Percentiles rank a stretch among this genome's conserved stretches.
These are phyloP conservation scores for Gymnopilus dilepis DNA, from an alignment of 768 basidiomycete genomes.

Conservation along the genomic window DNA sequence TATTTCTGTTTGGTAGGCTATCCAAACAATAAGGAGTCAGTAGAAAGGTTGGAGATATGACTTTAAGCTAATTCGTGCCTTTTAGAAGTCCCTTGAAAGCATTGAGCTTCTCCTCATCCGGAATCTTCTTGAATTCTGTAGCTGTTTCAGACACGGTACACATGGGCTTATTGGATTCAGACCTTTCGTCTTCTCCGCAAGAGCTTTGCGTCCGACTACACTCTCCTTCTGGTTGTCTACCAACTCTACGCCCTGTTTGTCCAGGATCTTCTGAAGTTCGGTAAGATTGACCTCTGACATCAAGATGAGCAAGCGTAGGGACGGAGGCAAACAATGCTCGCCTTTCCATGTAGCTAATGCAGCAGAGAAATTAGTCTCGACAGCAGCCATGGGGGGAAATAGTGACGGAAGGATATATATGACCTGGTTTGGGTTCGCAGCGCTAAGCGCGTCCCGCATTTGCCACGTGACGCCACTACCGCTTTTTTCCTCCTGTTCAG, in stretches of 20 bases:
- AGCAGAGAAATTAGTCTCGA: conserved; percentile 88
- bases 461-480: conserved; percentile 29
- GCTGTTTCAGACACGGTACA: neutral
- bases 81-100: conserved; percentile 92
- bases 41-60: neutral
- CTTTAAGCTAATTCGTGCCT: conserved; percentile 49
- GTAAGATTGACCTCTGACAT: conserved; percentile 79
- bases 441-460: conserved; percentile 18
- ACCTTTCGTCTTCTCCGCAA: conserved; percentile 98
- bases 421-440: neutral
- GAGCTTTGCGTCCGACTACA: conserved; percentile 88
- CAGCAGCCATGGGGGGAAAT: conserved; percentile 28
- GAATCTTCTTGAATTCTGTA: conserved; percentile 94
- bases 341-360: conserved; percentile 94
- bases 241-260: conserved; percentile 91
- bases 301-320: neutral
- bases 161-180: conserved; percentile 4
- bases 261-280: conserved; percentile 92
- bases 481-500: conserved; percentile 16
- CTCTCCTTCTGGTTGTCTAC: conserved; percentile 99
- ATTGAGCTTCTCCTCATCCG: conserved; percentile 86
- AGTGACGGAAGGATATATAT: neutral
- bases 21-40: conserved; percentile 4
- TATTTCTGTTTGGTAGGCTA: conserved; percentile 96
- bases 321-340: conserved; percentile 31